A percentile compares a stretch with the other conserved stretches of the same genome.
phyloP scores from a whole-genome alignment of 1,139 yeast species.

The Geotrichum armillariae region DNA sequence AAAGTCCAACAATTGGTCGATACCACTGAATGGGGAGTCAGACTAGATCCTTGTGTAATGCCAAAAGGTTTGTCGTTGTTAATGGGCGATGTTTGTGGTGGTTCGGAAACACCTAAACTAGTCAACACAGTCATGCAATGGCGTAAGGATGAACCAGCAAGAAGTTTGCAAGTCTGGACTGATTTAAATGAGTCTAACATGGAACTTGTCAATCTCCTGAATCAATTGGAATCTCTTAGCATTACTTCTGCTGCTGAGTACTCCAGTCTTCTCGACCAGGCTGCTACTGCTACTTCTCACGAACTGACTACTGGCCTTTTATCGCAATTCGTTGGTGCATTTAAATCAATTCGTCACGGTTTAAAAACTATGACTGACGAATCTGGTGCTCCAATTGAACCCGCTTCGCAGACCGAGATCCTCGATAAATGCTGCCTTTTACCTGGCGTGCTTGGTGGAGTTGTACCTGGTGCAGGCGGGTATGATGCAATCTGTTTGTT shows the following conservation, averaged over 20 bases:
- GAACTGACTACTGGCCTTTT: constrained; percentile 21
- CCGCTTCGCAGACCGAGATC: constrained; percentile 67
- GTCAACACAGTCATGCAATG: constrained; percentile 75
- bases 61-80: constrained; percentile 68
- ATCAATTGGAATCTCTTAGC: constrained; percentile 41
- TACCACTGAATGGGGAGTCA: constrained; percentile 19
- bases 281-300: constrained; percentile 14
- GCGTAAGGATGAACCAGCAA: constrained; percentile 55
- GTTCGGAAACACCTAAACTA: constrained; percentile 90
- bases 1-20: constrained; percentile 47
- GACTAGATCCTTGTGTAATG: constrained; percentile 49
- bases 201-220: constrained; percentile 52
- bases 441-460: constrained; percentile 85
- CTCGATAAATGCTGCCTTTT: constrained; percentile 59
- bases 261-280: constrained; percentile 14
- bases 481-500: constrained; percentile 85
- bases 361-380: constrained; percentile 59
- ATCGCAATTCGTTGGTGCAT: constrained; percentile 31
- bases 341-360: constrained; percentile 52
- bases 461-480: constrained; percentile 99
- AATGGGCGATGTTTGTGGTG: constrained; percentile 93
- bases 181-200: constrained; percentile 59
- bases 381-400: constrained; percentile 89
- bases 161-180: constrained; percentile 54
- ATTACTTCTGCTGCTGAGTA: constrained; percentile 24